A percentile compares a stretch with the other conserved stretches of the same genome.
These are phyloP conservation scores for Dalbergia cochinchinensis DNA, from an alignment of 306 rosid species.

Conservation along the genomic window DNA sequence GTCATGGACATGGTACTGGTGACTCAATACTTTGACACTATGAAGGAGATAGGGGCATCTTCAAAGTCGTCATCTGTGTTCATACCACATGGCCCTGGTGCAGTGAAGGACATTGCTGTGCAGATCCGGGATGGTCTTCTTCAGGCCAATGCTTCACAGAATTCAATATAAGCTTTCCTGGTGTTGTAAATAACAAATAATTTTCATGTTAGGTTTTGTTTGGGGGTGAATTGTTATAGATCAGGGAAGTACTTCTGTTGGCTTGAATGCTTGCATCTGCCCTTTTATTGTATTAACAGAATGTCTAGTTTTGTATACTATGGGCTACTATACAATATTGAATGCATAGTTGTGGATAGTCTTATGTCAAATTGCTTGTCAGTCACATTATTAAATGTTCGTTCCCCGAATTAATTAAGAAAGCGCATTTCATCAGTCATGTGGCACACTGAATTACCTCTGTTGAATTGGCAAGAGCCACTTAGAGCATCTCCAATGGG, in stretches of 20 bases:
- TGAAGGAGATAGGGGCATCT: slow-evolving; percentile 85
- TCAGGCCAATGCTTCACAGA: slow-evolving; percentile 52
- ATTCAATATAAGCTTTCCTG: slow-evolving; percentile 5
- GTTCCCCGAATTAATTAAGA: slow-evolving; percentile 1
- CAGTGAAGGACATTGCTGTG: slow-evolving; percentile 64
- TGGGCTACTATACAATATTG: not conserved
- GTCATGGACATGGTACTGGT: slow-evolving; percentile 85
- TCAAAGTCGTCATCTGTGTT: slow-evolving; percentile 74
- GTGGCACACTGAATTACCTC: not conserved
- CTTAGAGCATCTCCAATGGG: no score
- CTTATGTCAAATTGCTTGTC: not conserved
- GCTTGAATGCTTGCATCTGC: not conserved
- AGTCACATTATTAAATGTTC: not conserved
- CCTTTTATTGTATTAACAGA: not conserved
- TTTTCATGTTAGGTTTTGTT: slow-evolving; percentile 1
- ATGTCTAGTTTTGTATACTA: not conserved
- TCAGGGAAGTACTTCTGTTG: not conserved
- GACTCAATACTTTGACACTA: slow-evolving; percentile 82
- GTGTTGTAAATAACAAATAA: slow-evolving; percentile 20
- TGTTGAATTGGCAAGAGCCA: not conserved
- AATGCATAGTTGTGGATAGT: not conserved
- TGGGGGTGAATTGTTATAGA: slow-evolving; percentile 4
- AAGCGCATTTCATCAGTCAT: not conserved
- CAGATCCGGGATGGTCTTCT: slow-evolving; percentile 83
- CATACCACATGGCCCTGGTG: slow-evolving; percentile 90